A percentile compares a stretch with the other conserved stretches of the same genome.
These are phyloP conservation scores for Dillenia suffruticosa DNA, from an alignment of 164 flowering plant genomes.

Conservation along the genomic window DNA sequence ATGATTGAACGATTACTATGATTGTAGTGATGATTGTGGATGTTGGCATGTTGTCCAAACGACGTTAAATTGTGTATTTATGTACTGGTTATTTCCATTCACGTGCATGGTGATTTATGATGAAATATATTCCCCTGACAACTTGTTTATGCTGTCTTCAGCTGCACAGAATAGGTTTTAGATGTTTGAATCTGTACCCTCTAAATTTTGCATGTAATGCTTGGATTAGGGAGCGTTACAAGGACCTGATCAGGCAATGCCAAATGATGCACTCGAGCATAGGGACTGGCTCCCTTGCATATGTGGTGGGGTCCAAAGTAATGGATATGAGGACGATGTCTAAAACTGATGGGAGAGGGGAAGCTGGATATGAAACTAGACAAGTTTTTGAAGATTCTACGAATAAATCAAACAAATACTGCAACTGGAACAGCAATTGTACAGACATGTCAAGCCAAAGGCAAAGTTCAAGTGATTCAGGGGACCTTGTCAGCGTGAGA, in stretches of 20 bases:
- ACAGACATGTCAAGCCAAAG: constrained; percentile 35
- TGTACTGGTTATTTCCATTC: too few species aligned
- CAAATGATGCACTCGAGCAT: constrained; percentile 79
- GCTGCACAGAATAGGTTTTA: too few species aligned
- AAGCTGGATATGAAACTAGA: constrained; percentile 30
- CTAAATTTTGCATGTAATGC: neutral
- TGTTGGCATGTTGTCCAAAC: too few species aligned
- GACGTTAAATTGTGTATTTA: too few species aligned
- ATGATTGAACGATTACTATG: too few species aligned
- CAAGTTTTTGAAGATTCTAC: constrained; percentile 32
- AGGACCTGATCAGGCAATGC: constrained; percentile 67
- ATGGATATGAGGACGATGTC: constrained; percentile 74
- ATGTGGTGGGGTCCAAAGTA: constrained; percentile 81
- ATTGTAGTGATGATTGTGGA: too few species aligned
- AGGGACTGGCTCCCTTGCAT: constrained; percentile 86
- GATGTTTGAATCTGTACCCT: too few species aligned
- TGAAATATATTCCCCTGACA: too few species aligned
- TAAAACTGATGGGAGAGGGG: constrained; percentile 35
- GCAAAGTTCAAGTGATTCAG: constrained; percentile 52
- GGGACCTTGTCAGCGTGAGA: constrained; percentile 49
- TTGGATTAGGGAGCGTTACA: constrained; percentile 63
- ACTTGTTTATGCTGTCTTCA: too few species aligned
- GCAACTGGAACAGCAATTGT: constrained; percentile 29
- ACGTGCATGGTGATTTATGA: too few species aligned
- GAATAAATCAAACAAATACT: constrained; percentile 20